Base-by-base conservation (phyloP, 192 early-diverging fungal species). In the Lunasporangiospora selenospora region DNA sequence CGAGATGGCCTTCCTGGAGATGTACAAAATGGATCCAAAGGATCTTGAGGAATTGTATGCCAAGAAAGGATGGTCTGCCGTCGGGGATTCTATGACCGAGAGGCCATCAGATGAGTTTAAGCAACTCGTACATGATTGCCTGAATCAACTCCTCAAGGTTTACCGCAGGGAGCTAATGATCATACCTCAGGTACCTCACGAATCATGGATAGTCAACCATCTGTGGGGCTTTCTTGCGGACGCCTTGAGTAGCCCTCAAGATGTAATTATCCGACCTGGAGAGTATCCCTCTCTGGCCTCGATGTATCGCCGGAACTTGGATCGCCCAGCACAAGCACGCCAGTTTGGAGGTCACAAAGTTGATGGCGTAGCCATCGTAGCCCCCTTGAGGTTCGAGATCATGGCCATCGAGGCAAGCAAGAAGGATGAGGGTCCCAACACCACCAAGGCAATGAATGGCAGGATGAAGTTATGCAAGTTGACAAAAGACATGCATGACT, bases 401-500 rank as follows among this genome's bases (percentile, higher is more conserved):
- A 39, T 33, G 13, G 27, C 33, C 15, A 19, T 53, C 32, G 51
- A 53, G 34, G 51, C 37, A 6, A 38, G 36, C 7, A 23, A 15
- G 18, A 53, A 53, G 34, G 51, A 53, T 12, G 15, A 27, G 21
- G 51, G 36, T 21, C 6, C 21, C 51, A 19, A 34, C 15, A 19
- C 26, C 37, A 53, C 51, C 36, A 53, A 53, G 51, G 33, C 37
- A 38, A n/a, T 53, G 36, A 18, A 3, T 15, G 51, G 40, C 24
- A 39, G 19, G 36, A n/a, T 15, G 36, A 53, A 53, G 27, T 19
- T 53, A 16, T 18, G 36, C 3, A 53, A 53, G 51, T 15, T 13
- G 13, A 53, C 40, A 38, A 39, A 53, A 24, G 51, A 53, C 51
- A 39, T 37, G 36, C 10, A 31, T 13, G 51, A 53, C 37, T 39